Percentiles rank a stretch among this genome's conserved stretches.
Conservation (phyloP, 1,284 basidiomycete species). For the Ceratobasidium sp. region DNA sequence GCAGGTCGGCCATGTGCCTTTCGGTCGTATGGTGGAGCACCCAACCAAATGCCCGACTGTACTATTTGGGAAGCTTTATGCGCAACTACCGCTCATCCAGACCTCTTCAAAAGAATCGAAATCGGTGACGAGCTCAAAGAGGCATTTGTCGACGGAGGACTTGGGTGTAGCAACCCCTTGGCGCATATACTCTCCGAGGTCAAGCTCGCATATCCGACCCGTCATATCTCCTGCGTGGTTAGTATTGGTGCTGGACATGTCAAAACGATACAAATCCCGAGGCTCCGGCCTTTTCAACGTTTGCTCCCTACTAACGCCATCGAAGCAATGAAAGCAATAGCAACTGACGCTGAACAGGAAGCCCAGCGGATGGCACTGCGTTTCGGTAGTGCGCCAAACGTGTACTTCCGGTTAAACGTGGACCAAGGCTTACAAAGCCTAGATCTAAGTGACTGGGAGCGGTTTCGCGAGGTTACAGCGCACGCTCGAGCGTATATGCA, state of each 20-base stretch:
- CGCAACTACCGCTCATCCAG: conserved; percentile 2
- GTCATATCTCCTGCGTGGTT: not conserved
- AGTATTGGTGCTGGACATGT: too few species aligned
- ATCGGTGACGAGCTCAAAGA: too few species aligned
- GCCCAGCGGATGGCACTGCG: not conserved
- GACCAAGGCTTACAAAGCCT: not conserved
- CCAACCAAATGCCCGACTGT: conserved; percentile 11
- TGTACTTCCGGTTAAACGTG: not conserved
- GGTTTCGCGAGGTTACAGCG: conserved; percentile 1
- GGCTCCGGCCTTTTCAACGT: not conserved
- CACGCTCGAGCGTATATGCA: too few species aligned
- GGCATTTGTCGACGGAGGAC: not conserved
- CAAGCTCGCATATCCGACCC: not conserved
- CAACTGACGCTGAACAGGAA: not conserved
- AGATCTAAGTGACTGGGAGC: not conserved
- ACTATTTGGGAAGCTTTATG: conserved; percentile 8
- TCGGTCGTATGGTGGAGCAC: not conserved
- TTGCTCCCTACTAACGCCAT: not conserved
- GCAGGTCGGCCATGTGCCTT: not conserved
- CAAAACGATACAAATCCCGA: not conserved
- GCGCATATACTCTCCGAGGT: conserved; percentile 9
- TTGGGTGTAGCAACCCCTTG: conserved; percentile 7
- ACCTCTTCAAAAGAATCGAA: not conserved
- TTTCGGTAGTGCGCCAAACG: not conserved
- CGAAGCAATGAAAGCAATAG: not conserved